phyloP scores from a whole-genome alignment of 768 basidiomycete species.

The Rhodosporidiobolus odoratus region DNA sequence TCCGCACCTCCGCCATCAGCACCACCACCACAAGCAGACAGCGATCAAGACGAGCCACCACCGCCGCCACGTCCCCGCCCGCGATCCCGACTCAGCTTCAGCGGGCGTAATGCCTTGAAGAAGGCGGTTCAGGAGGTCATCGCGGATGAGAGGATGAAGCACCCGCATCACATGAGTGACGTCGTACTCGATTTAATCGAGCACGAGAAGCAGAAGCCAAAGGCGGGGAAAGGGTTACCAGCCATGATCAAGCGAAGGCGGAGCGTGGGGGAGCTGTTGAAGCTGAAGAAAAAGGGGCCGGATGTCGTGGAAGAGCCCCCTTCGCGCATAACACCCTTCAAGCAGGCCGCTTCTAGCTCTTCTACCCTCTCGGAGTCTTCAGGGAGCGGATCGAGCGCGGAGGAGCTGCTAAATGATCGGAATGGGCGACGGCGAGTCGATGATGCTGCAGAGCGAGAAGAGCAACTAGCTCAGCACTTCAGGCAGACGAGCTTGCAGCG shows the following conservation, averaged over 20 bases:
- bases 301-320: constrained; percentile 12
- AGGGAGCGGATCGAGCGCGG: background rate
- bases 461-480: no score
- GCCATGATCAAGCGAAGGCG: background rate
- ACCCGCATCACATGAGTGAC: background rate
- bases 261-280: background rate
- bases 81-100: background rate
- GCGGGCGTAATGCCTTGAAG: background rate
- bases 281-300: background rate
- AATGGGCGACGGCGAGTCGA: no score
- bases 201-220: background rate
- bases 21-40: background rate
- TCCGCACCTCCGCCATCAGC: background rate
- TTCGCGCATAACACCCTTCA: background rate
- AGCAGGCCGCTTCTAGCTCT: background rate
- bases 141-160: background rate
- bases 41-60: background rate
- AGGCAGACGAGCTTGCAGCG: no score
- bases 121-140: constrained; percentile 3
- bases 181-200: background rate
- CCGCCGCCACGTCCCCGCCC: background rate
- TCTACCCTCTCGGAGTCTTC: background rate
- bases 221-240: background rate
- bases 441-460: no score
- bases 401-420: no score